Conservation (phyloP, 768 basidiomycete species). For the Leccinum obscurum region DNA sequence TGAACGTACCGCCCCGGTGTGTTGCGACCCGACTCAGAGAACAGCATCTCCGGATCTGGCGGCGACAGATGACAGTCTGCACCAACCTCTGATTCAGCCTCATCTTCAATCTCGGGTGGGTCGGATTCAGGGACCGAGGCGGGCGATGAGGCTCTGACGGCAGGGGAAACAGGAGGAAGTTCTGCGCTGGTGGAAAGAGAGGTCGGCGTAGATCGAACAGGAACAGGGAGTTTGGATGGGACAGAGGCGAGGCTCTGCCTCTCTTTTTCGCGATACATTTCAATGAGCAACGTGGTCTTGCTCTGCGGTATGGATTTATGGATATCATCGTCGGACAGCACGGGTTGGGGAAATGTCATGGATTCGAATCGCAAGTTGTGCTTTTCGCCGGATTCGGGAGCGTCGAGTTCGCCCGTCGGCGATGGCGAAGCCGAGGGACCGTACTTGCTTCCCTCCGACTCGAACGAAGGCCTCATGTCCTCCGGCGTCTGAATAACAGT, state of each 20-base stretch:
- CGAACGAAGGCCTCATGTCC: conserved; percentile 32
- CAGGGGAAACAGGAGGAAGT: conserved; percentile 6
- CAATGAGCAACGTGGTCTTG: conserved; percentile 77
- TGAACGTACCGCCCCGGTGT: conserved; percentile 78
- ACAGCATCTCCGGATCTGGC: conserved; percentile 33
- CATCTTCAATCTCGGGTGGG: conserved; percentile 29
- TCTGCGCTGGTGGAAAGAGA: conserved; percentile 10
- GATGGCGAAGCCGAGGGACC: conserved; percentile 31
- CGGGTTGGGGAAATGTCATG: conserved; percentile 26
- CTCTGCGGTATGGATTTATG: conserved; percentile 37
- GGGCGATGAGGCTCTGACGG: conserved; percentile 17
- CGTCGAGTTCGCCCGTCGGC: conserved; percentile 31
- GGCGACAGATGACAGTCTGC: conserved; percentile 29
- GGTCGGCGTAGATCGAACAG: conserved; percentile 16
- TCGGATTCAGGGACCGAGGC: conserved; percentile 19
- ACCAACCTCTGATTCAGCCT: conserved; percentile 29
- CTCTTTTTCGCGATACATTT: conserved; percentile 80
- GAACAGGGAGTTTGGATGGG: conserved; percentile 39
- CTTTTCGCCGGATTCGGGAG: conserved; percentile 30
- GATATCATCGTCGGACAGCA: conserved; percentile 11
- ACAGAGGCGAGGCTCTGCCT: conserved; percentile 34
- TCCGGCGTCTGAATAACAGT: conserved; percentile 20
- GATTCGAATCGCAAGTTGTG: conserved; percentile 30
- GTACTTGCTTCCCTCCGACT: conserved; percentile 36
- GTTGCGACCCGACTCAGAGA: conserved; percentile 53